Evolutionary conservation across 2,329 filamentous ascomycete genomes (phyloP).

Genomic region (Aphanoascus verrucosus): DNA sequence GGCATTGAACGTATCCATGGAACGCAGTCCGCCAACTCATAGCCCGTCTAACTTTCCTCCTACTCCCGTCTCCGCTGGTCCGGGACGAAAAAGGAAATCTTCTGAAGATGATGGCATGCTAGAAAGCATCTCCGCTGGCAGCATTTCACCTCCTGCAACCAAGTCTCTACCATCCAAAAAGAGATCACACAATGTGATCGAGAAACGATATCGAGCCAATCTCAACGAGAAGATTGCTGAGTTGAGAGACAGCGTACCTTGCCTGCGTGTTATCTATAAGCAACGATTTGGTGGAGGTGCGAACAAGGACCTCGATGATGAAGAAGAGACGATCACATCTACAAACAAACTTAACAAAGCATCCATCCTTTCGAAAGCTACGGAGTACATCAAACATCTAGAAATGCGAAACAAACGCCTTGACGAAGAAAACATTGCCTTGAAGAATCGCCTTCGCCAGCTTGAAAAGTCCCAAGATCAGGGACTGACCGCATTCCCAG

Average conservation of each 20-base stretch:
- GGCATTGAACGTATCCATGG: constrained; percentile 1
- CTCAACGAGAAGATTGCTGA: constrained; percentile 95
- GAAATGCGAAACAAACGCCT: constrained; percentile 81
- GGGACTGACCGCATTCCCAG: constrained; percentile 28
- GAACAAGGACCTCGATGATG: constrained; percentile 66
- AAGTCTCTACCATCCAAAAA: constrained; percentile 64
- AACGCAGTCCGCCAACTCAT: not conserved
- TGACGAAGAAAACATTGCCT: constrained; percentile 65
- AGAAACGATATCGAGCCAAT: constrained; percentile 92
- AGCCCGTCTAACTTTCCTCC: constrained; percentile 5
- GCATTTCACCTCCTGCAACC: constrained; percentile 39
- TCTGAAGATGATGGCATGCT: constrained; percentile 23
- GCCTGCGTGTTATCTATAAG: constrained; percentile 72
- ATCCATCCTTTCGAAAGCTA: constrained; percentile 90
- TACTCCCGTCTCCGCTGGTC: constrained; percentile 9
- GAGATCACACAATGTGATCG: constrained; percentile 95
- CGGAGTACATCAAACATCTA: constrained; percentile 87
- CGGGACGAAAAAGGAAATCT: constrained; percentile 11
- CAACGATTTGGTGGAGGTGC: constrained; percentile 27
- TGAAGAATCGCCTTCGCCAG: constrained; percentile 72
- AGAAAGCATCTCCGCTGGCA: constrained; percentile 38
- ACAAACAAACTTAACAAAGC: constrained; percentile 96
- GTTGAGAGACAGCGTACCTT: constrained; percentile 81
- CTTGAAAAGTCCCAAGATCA: constrained; percentile 52
- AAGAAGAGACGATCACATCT: constrained; percentile 68